Base-by-base conservation (phyloP, 768 basidiomycete species). In the Psilocybe azurescens region DNA sequence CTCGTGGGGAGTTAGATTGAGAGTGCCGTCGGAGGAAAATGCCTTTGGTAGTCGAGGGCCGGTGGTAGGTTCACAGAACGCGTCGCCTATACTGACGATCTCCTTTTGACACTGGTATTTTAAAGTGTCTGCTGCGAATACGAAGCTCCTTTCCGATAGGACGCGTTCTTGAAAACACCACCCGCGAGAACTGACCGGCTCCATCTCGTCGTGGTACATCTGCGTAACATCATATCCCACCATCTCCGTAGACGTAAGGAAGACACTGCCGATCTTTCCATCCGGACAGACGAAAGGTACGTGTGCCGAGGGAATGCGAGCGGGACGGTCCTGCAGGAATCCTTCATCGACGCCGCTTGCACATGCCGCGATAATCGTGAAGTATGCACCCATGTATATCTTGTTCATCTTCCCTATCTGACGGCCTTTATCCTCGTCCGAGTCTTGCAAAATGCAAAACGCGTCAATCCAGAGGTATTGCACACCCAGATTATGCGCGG, bases 391-490 rank as follows among this genome's bases (percentile, higher is more conserved):
- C 36, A 32, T 47, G 30, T 63, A 63, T 18, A 63, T 63, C 8
- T 39, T 20, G 44, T 33, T 48, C 62, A 63, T 63, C 14, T 46
- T 39, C 7, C 46, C 48, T 18, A 63, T 50, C 41, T 63, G 53
- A 8, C 54, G 58, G 6, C 28, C 58, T 33, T 63, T 63, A 13
- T 63, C 62, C 1, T 33, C 58, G 13, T 54, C 41, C 5, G 58
- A 59, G 32, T 63, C 62, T 30, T 63, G 58, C 13, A 63, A 38
- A 20, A 63, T 59, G 38, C 62, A 63, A 2, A 59, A 46, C 4
- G 62, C 62, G 47, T 63, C 58, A 28, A 63, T 47, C 62, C 62
- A 63, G 28, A 63, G 58, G 20, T 63, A 63, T 3, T 38, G 53
- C 30, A 59, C 16, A 5, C 58, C 62, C 14, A 50, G 39, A 39